Evolutionary conservation across 108 stramenopile genomes (phyloP), one percentile per base, ranked within the genome.

Genomic region (Skeletonema menzelii): DNA sequence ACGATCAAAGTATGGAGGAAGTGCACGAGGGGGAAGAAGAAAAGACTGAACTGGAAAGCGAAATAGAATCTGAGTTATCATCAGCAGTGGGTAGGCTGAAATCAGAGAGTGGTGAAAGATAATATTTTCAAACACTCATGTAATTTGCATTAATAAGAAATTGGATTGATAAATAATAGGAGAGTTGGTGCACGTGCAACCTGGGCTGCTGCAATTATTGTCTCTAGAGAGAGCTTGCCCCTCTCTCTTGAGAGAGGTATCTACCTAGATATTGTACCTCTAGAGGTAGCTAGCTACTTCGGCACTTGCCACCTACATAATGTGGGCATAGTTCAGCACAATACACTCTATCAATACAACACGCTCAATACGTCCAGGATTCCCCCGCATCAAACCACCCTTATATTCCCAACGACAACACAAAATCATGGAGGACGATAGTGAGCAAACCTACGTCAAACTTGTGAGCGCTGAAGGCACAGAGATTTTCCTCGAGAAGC

Each of bases 401-500:
- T 8, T 11, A 11, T 35, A 35, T 35, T 22, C 17, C 24, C 8
- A 1, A 24, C 22, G 24, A 35, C 35, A 10, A 35, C 35, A 35
- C 61, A 66, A 15, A 55, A 74, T 49, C 68, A 80, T 80, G 79
- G 79, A 81, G 15, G 70, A 78, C 69, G 61, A 83, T 62, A 67
- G 74, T 55, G 42, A 76, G 65, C 37, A 61, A 8, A 70, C 69
- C 59, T 92, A 88, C 66, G 85, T 95, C 66, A 95, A 92, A 65
- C 83, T 95, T 13, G 73, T 95, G n/a, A 88, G 87, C 67, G 87
- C 89, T 14, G 91, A 91, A 67, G 89, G 87, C 5, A 65, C 77
- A 35, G 94, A 95, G 67, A 68, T 84, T 17, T 82, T 63, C 66
- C 49, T 77, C 2, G 65, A 59, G 34, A 72, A 72, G 2, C 72